phyloP scores from a whole-genome alignment of 2,329 filamentous ascomycete genomes.

The Verticillium nonalfalfae region DNA sequence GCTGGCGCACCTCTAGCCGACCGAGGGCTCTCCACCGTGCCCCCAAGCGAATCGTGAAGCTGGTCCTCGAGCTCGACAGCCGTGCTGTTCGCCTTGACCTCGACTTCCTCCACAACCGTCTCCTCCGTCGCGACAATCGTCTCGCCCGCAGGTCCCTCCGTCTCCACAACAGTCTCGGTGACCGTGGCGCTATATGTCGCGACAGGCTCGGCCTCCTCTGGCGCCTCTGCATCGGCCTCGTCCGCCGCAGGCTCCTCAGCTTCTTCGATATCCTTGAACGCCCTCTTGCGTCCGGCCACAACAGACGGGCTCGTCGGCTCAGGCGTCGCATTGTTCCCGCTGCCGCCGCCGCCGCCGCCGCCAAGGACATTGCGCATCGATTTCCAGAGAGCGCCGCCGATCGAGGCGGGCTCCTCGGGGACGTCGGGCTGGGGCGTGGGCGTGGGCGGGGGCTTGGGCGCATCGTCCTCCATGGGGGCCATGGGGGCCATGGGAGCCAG shows the following conservation, averaged over 20 bases:
- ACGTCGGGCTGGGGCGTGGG: not conserved
- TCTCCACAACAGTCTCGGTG: not conserved
- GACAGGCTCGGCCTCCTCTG: not conserved
- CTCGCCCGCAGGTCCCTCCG: not conserved
- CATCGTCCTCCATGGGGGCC: not conserved
- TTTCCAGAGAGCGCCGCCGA: not conserved
- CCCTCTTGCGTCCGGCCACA: not conserved
- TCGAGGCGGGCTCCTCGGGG: not conserved
- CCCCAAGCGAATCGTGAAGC: not conserved
- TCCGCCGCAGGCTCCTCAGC: constrained; percentile 8
- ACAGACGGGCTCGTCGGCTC: not conserved
- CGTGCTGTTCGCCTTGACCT: not conserved
- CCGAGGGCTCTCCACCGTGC: not conserved
- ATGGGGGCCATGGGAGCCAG: constrained; percentile 1
- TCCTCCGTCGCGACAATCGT: not conserved
- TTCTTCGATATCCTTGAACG: constrained; percentile 13
- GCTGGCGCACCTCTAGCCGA: not conserved
- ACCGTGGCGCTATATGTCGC: not conserved
- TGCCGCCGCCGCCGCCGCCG: not conserved
- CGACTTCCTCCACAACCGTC: not conserved
- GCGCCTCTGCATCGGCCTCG: not conserved
- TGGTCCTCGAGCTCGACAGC: not conserved
- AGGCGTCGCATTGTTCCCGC: not conserved
- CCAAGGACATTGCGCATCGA: not conserved
- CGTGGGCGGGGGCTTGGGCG: too few relatives aligned